Evolutionary conservation across 2,329 filamentous ascomycete genomes (phyloP), one percentile per base, ranked within the genome.

Genomic region (Setomelanomma holmii): DNA sequence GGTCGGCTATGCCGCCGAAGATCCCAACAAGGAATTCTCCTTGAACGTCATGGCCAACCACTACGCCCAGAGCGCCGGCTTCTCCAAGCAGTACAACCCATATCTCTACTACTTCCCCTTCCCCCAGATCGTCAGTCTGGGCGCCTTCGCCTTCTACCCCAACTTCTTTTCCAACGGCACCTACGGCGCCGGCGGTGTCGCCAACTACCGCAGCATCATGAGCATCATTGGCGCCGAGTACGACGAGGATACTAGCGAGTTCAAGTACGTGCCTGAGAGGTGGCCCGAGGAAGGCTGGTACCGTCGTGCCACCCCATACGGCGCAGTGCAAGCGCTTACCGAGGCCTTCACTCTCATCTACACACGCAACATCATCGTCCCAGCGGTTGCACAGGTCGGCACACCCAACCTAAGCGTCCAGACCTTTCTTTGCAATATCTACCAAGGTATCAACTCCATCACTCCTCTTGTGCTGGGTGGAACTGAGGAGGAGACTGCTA

Each of bases 281-380:
- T 83, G 83, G 48, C 81, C 81, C 0, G 75, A 80, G 40, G 83
- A 83, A 12, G 24, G 24, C 67, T 84, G 80, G 78, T 84, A 80
- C 67, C 75, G 76, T 40, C 71, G 71, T 3, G 71, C 75, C 0
- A 69, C 75, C 0, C 80, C 81, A 41, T 84, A 81, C 51, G 76
- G 76, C 20, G 68, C 81, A 6, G 64, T 80, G 2, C 69, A 61
- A 36, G 63, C 69, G 6, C 47, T 76, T 27, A 60, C 62, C 19
- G 69, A 75, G 23, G 71, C 55, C 5, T 71, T 72, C 46, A 54
- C 64, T 7, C 38, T 56, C 11, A 73, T 75, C 52, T 75, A 75
- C 42, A 63, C 72, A 7, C 59, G 58, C 19, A 73, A 73, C 56
- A 65, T 68, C 19, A 64, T 74, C 38, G 58, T 62, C 0, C 70